phyloP scores from a whole-genome alignment of 805 yeast genomes.

The Saccharomycopsis sp. region DNA sequence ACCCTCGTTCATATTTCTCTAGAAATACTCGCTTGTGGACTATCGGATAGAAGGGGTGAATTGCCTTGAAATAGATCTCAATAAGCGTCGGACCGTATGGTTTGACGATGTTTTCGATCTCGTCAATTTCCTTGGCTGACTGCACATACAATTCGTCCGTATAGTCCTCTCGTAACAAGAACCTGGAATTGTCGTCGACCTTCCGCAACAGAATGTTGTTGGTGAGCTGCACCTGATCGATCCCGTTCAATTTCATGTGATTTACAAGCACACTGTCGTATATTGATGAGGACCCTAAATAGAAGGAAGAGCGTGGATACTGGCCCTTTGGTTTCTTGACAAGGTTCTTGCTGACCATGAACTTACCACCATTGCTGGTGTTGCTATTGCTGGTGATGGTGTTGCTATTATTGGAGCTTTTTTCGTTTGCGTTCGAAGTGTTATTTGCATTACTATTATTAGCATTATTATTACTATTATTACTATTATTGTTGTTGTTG shows the following conservation, averaged over 20 bases:
- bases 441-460: background rate
- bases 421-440: background rate
- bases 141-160: slow-evolving; percentile 59
- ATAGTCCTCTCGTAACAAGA: slow-evolving; percentile 69
- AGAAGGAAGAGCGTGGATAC: slow-evolving; percentile 84
- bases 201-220: slow-evolving; percentile 63
- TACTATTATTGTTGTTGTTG: slow-evolving; percentile 14
- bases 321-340: slow-evolving; percentile 65
- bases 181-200: slow-evolving; percentile 65
- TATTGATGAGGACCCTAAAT: slow-evolving; percentile 82
- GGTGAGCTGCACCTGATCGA: slow-evolving; percentile 74
- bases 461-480: slow-evolving; percentile 3
- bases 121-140: slow-evolving; percentile 73
- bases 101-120: slow-evolving; percentile 78
- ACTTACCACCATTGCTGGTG: slow-evolving; percentile 33
- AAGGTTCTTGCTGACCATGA: slow-evolving; percentile 5
- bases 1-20: slow-evolving; percentile 86
- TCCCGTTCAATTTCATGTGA: slow-evolving; percentile 54
- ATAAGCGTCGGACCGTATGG: slow-evolving; percentile 85
- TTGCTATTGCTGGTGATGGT: slow-evolving; percentile 25
- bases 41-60: slow-evolving; percentile 90
- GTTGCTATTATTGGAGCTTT: slow-evolving; percentile 25
- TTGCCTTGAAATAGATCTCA: slow-evolving; percentile 73
- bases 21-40: slow-evolving; percentile 85
- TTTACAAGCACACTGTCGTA: slow-evolving; percentile 70